Percentiles rank a stretch among this genome's conserved stretches.
These are phyloP conservation scores for Nitzschia sp. DNA, from an alignment of 108 stramenopile genomes.

Conservation along the genomic window DNA sequence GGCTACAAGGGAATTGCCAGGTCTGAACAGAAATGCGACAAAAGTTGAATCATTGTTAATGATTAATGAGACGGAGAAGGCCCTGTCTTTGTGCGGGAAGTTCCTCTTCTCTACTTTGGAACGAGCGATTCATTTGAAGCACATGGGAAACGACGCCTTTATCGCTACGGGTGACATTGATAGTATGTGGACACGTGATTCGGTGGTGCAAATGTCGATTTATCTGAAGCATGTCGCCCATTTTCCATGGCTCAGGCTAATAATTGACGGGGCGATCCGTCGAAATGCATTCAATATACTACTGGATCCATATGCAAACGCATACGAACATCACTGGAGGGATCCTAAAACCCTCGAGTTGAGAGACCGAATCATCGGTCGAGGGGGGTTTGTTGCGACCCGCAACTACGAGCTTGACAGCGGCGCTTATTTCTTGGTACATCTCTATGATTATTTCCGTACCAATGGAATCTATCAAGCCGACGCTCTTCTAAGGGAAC, in stretches of 20 bases:
- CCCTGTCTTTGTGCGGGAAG: conserved; percentile 2
- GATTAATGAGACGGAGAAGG: not conserved
- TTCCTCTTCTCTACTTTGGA: conserved; percentile 3
- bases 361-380: conserved; percentile 44
- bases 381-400: conserved; percentile 57
- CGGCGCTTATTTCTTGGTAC: conserved; percentile 54
- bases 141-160: conserved; percentile 56
- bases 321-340: conserved; percentile 38
- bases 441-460: conserved; percentile 43
- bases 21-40: not conserved
- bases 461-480: conserved; percentile 7
- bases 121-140: not conserved
- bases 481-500: not conserved
- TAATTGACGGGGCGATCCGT: conserved; percentile 61
- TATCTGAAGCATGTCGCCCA: conserved; percentile 16
- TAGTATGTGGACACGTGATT: conserved; percentile 79
- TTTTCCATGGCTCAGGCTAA: conserved; percentile 44
- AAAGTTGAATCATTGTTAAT: not conserved
- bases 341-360: conserved; percentile 37
- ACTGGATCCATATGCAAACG: conserved; percentile 74
- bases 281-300: conserved; percentile 59
- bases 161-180: conserved; percentile 81
- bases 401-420: conserved; percentile 72
- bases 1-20: conserved; percentile 1
- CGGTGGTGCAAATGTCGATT: conserved; percentile 57